phyloP scores from a whole-genome alignment of 345 rosid species.

The Acer campestre region DNA sequence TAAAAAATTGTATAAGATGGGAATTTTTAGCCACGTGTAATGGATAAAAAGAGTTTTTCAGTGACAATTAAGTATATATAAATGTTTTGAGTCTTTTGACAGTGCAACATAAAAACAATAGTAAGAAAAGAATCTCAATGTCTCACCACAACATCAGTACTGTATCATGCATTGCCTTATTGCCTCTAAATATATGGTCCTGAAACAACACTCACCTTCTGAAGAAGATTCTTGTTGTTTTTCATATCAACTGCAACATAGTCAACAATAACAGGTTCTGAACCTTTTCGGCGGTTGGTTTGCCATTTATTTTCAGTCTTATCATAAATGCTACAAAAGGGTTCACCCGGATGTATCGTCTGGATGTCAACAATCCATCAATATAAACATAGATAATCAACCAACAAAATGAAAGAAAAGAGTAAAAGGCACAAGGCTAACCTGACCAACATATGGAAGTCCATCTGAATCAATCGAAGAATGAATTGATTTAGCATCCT shows the following conservation, averaged over 20 bases:
- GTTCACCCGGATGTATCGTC: slow-evolving; percentile 68
- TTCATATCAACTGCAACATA: slow-evolving; percentile 81
- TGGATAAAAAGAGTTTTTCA: no score
- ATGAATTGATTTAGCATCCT: slow-evolving; percentile 46
- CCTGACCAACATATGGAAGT: slow-evolving; percentile 96
- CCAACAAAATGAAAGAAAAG: background rate
- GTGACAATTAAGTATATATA: background rate
- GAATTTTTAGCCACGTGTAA: background rate
- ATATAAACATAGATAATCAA: slow-evolving; percentile 1
- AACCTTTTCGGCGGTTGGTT: slow-evolving; percentile 56
- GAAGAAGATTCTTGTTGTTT: slow-evolving; percentile 55
- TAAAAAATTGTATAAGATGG: background rate
- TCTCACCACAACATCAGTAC: background rate
- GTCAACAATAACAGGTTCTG: slow-evolving; percentile 76
- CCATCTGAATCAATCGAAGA: slow-evolving; percentile 83
- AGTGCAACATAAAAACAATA: background rate
- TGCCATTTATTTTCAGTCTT: slow-evolving; percentile 43
- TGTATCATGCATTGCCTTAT: background rate
- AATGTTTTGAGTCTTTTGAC: background rate
- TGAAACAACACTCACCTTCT: slow-evolving; percentile 56
- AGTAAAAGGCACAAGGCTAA: slow-evolving; percentile 25
- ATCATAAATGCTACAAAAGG: slow-evolving; percentile 72
- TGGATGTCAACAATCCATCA: slow-evolving; percentile 35
- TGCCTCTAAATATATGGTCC: background rate
- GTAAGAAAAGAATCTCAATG: background rate